Conservation (phyloP, 345 rosid species). For the Laguncularia racemosa region DNA sequence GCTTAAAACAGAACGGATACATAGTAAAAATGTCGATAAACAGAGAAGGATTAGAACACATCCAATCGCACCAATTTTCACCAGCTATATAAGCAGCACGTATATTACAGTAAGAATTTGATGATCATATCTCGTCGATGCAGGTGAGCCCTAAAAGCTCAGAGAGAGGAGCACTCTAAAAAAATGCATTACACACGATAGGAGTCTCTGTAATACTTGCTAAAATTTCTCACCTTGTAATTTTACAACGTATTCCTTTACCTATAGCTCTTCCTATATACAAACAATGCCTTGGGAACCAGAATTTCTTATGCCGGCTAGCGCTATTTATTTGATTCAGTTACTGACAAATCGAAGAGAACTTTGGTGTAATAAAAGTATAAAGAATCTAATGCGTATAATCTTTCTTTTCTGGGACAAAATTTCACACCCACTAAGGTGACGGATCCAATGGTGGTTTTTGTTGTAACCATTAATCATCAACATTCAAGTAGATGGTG, state of each 20-base stretch:
- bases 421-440: slow-evolving; percentile 38
- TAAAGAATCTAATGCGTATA: slow-evolving; percentile 12
- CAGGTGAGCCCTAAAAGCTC: too few species aligned
- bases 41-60: too few species aligned
- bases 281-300: slow-evolving; percentile 45
- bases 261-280: slow-evolving; percentile 37
- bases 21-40: too few species aligned
- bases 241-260: slow-evolving; percentile 29
- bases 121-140: too few species aligned
- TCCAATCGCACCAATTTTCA: too few species aligned
- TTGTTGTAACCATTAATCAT: slow-evolving; percentile 7
- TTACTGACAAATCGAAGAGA: slow-evolving; percentile 25
- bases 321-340: slow-evolving; percentile 16
- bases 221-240: slow-evolving; percentile 3
- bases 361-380: slow-evolving; percentile 2
- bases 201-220: too few species aligned
- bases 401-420: slow-evolving; percentile 31
- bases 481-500: slow-evolving; percentile 59
- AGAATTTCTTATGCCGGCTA: slow-evolving; percentile 8
- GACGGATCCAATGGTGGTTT: not conserved
- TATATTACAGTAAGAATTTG: too few species aligned
- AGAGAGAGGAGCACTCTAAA: too few species aligned
- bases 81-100: too few species aligned
- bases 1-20: too few species aligned
- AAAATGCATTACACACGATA: too few species aligned